Base-by-base conservation (phyloP, 164 flowering plant species). In the Chimonanthus praecox region DNA sequence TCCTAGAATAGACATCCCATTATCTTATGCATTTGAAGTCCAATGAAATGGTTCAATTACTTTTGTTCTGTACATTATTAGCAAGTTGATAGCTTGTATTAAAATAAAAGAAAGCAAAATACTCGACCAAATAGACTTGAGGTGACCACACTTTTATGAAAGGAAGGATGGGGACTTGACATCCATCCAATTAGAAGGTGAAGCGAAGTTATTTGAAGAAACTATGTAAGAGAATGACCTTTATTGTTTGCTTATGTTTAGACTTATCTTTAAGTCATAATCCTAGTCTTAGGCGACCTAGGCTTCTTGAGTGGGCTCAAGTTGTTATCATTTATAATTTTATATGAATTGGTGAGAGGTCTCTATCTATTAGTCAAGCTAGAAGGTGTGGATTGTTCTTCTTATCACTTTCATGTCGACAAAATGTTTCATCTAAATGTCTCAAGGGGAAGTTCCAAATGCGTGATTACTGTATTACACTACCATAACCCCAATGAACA, bases 321-420 rank as follows among this genome's bases (percentile, higher is more conserved):
- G 7, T 63, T 18, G 45, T 9, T 18, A n/a, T n/a, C 66, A 63
- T 63, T 21, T 63, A 20, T 20, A 20, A 20, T 20, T 20, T 20
- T 20, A n/a, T 63, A 21, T 63, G 45, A 63, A 63, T n/a, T 63
- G 66, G 66, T 63, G 66, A 21, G 66, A 63, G 2, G 66, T 63
- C 66, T 8, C 66, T 18, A 21, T 63, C 66, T 18, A n/a, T 63
- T 63, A 20, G 60, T n/a, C 60, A 54, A n/a, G 11, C 11, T n/a
- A 54, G 60, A 33, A n/a, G 66, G 46, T 33, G 46, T 3, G 66
- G 66, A 63, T 63, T 33, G 66, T 63, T 63, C 66, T 44, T 63
- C 46, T 9, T 7, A 5, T 63, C 45, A 63, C 44, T 63, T 8
- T 63, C 66, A 7, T 21, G 1, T 13, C 61, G 5, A 58, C 61